These are phyloP conservation scores for Aspergillus kassunensis DNA, from an alignment of 495 filamentous ascomycete species.

Conservation along the genomic window DNA sequence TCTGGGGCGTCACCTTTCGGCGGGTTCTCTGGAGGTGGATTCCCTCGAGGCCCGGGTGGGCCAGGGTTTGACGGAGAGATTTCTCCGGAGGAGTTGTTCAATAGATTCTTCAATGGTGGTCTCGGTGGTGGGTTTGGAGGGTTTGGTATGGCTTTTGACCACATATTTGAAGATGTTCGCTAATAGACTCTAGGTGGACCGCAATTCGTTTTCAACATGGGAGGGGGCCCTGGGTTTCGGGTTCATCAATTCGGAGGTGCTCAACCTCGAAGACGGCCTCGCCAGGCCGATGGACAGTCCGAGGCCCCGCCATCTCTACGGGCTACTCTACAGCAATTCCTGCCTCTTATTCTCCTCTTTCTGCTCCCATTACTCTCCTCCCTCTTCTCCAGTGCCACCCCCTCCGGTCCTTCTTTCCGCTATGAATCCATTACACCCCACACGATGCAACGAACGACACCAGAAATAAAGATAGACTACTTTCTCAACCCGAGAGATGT, in stretches of 20 bases:
- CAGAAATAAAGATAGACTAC: constrained; percentile 69
- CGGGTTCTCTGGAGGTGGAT: constrained; percentile 62
- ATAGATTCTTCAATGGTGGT: constrained; percentile 81
- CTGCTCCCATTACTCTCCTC: constrained; percentile 80
- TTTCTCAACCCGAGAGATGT: constrained; percentile 79
- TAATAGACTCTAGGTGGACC: constrained; percentile 54
- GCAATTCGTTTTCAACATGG: constrained; percentile 88
- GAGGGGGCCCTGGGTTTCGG: constrained; percentile 73
- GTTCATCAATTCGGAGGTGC: constrained; percentile 83
- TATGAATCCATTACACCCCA: constrained; percentile 69
- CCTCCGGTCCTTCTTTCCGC: constrained; percentile 62
- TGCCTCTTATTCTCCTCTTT: constrained; percentile 86
- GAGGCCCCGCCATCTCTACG: constrained; percentile 45
- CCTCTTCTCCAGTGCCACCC: constrained; percentile 61
- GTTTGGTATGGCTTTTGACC: constrained; percentile 50
- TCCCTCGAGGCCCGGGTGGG: constrained; percentile 46
- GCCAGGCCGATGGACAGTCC: constrained; percentile 54
- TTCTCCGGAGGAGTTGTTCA: constrained; percentile 93
- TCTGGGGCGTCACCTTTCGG: constrained; percentile 57
- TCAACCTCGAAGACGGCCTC: constrained; percentile 63
- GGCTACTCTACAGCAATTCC: constrained; percentile 55
- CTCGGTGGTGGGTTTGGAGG: constrained; percentile 53
- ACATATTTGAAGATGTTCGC: not conserved
- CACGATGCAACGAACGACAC: constrained; percentile 68
- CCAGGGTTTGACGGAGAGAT: constrained; percentile 84